Percentiles rank a stretch among this genome's conserved stretches.
Evolutionary conservation across 73 alveolate genomes (phyloP).

Genomic region (Paramecium pentaurelia): DNA sequence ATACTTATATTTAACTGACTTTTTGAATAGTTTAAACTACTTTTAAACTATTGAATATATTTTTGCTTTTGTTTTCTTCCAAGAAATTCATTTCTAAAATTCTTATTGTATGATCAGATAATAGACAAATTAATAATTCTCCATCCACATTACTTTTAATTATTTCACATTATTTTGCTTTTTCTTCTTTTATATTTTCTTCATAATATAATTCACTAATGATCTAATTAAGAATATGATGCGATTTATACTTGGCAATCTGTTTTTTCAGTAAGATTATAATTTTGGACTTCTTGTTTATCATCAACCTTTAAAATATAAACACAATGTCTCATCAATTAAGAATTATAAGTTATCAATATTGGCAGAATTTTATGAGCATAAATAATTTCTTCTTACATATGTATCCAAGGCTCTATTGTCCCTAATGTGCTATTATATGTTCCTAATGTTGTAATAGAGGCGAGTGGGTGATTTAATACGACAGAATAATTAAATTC

Average conservation of each 20-base stretch:
- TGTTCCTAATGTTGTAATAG: not conserved
- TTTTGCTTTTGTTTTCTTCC: constrained; percentile 1
- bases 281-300: not conserved
- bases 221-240: not conserved
- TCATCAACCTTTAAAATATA: constrained; percentile 13
- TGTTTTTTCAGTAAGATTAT: not conserved
- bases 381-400: constrained; percentile 25
- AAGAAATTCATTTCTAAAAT: constrained; percentile 40
- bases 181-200: constrained; percentile 55
- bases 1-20: constrained; percentile 6
- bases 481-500: constrained; percentile 31
- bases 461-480: constrained; percentile 30
- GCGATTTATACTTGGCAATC: not conserved
- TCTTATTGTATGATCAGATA: constrained; percentile 24
- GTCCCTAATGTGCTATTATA: constrained; percentile 1
- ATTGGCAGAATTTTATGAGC: not conserved
- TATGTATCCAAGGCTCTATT: constrained; percentile 17
- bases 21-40: constrained; percentile 27
- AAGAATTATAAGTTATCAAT: not conserved
- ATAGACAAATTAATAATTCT: constrained; percentile 38
- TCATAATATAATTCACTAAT: constrained; percentile 51
- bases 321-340: constrained; percentile 42
- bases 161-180: constrained; percentile 17
- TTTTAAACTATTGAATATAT: constrained; percentile 45
- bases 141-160: constrained; percentile 50